Evolutionary conservation across 1,284 basidiomycete species (phyloP).

Genomic region (Rhodotorula sp.): DNA sequence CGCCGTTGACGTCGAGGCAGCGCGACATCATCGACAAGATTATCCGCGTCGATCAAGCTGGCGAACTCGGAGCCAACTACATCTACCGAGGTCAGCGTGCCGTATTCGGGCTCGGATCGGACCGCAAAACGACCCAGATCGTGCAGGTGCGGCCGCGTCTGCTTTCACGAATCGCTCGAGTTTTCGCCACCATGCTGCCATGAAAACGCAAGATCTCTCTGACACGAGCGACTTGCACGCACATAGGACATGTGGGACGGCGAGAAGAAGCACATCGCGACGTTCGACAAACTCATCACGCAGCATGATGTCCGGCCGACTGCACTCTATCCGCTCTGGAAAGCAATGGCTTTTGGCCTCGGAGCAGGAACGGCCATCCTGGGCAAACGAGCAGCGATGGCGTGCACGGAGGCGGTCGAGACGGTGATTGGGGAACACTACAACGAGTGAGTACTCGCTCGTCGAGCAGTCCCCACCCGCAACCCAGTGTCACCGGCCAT

Average conservation of each 20-base stretch:
- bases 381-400: conserved; percentile 94
- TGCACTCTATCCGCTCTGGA: conserved; percentile 75
- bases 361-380: conserved; percentile 82
- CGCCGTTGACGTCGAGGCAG: conserved; percentile 46
- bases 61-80: conserved; percentile 88
- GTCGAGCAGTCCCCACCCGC: too few species aligned
- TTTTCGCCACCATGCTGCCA: too few species aligned
- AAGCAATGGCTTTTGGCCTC: conserved; percentile 77
- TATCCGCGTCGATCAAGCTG: conserved; percentile 84
- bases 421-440: conserved; percentile 98
- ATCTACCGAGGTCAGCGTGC: conserved; percentile 76
- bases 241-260: conserved; percentile 91
- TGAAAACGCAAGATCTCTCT: not conserved
- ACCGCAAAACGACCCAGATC: conserved; percentile 62
- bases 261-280: conserved; percentile 84
- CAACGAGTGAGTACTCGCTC: conserved; percentile 71
- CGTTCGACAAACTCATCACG: conserved; percentile 76
- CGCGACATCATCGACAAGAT: conserved; percentile 49
- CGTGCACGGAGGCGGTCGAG: conserved; percentile 95
- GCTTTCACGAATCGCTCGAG: not conserved
- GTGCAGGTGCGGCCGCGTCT: conserved; percentile 62
- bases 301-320: conserved; percentile 87
- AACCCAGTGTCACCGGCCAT: not conserved
- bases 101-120: conserved; percentile 58
- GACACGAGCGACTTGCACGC: too few species aligned